These are phyloP conservation scores for Neofusicoccum sp. DNA, from an alignment of 2,329 filamentous ascomycete genomes.

Conservation along the genomic window DNA sequence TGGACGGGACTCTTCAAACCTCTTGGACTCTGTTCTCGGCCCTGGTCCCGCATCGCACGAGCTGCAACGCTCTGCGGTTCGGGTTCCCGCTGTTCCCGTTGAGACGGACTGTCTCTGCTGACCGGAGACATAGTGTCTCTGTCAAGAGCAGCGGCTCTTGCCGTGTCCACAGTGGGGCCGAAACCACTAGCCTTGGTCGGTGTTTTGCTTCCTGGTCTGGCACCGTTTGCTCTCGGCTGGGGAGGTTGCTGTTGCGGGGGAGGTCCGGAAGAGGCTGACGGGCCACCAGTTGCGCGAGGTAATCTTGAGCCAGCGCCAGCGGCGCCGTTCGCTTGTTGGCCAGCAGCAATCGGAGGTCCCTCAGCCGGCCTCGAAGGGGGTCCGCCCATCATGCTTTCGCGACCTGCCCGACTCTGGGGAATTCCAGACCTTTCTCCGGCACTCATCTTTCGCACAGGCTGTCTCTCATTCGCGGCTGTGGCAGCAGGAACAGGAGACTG, in stretches of 20 bases:
- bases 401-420: conserved; percentile 39
- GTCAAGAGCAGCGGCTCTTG: conserved; percentile 45
- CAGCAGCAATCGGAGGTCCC: conserved; percentile 22
- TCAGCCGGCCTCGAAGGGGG: conserved; percentile 1
- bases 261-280: conserved; percentile 61
- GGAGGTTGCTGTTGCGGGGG: conserved; percentile 65
- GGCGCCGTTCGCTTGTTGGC: conserved; percentile 34
- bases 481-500: conserved; percentile 28
- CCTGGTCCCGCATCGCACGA: conserved; percentile 16
- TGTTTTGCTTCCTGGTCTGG: conserved; percentile 45
- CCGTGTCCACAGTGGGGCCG: conserved; percentile 41
- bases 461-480: conserved; percentile 31
- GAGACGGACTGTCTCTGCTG: conserved; percentile 37
- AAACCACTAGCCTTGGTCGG: conserved; percentile 49
- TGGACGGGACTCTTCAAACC: not conserved
- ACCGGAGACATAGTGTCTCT: conserved; percentile 48
- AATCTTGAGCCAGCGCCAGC: conserved; percentile 55
- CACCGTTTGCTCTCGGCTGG: conserved; percentile 50
- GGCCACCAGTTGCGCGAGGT: conserved; percentile 55
- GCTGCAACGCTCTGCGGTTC: conserved; percentile 10
- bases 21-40: not conserved
- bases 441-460: conserved; percentile 42
- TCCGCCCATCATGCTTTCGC: conserved; percentile 43
- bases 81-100: conserved; percentile 1
- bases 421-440: conserved; percentile 47